Base-by-base conservation (phyloP, 179 eudicot species). In the Sideroxylon spinosum region DNA sequence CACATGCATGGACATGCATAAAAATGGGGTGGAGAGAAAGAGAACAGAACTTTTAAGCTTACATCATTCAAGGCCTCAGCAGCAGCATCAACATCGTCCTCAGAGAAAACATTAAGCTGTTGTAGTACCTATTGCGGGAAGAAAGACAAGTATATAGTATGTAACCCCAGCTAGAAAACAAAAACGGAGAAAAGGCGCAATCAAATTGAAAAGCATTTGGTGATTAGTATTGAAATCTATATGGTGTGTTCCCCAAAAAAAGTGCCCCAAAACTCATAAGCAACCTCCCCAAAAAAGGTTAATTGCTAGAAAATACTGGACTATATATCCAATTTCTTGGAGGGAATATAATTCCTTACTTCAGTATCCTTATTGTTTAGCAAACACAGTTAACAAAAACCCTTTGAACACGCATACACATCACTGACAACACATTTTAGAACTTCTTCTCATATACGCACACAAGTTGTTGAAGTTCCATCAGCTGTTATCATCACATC, bases 11-110 rank as follows among this genome's bases (percentile, higher is more conserved):
- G 12, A 46, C 12, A 46, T 4, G 17, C 16, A 62, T 9, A 14
- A 28, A 76, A 13, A 20, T 29, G 64, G 12, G 23, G 64, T 7
- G 25, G 75, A 53, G 59, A 68, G 22, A 22, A 8, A 59, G 19
- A n/a, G 71, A 23, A 60, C 6, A 72, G 68, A 20, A 66, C 32
- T 65, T 0, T 13, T 22, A 56, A 78, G 80, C 97, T 90, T 86
- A 94, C 98, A 85, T 93, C 95, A 80, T 95, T 88, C 64, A 95
- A 82, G 81, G 97, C 93, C 85, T 93, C 98, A 62, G 98, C 98
- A 76, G 98, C 98, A 85, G 97, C 83, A 83, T 90, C 95, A 77
- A 91, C 78, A 75, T 95, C 98, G 25, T 86, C 87, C 46, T 85
- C 84, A 16, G 98, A 84, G 88, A 95, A 95, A 71, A 95, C 98